Conservation (phyloP, 495 filamentous ascomycete species). For the Saxispiralis lemnorum region DNA sequence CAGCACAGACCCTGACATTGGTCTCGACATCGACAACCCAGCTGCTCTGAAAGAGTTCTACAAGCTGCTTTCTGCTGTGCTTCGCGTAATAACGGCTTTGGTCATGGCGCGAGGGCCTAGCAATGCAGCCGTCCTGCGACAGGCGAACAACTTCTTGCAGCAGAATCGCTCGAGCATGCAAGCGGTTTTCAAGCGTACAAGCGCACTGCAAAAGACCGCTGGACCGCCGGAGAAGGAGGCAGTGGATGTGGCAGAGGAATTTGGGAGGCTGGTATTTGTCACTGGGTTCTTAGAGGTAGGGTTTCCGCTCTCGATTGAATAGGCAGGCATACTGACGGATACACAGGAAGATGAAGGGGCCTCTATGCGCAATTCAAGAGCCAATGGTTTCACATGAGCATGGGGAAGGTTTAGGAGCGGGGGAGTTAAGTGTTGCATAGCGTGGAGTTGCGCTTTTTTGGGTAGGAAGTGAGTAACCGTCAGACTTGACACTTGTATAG, state of each 20-base stretch:
- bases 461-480: too few relatives aligned
- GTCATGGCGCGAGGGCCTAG: slow-evolving; percentile 62
- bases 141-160: slow-evolving; percentile 55
- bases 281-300: slow-evolving; percentile 47
- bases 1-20: slow-evolving; percentile 81
- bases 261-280: slow-evolving; percentile 38
- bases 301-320: neutral
- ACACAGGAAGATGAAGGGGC: slow-evolving; percentile 13
- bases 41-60: slow-evolving; percentile 66
- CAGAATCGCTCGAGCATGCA: slow-evolving; percentile 67
- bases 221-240: slow-evolving; percentile 16
- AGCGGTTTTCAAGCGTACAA: slow-evolving; percentile 70
- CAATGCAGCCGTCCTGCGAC: slow-evolving; percentile 56
- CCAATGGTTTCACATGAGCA: slow-evolving; percentile 10
- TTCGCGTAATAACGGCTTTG: slow-evolving; percentile 62
- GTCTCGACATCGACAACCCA: slow-evolving; percentile 53
- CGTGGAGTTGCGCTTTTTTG: too few relatives aligned
- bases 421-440: too few relatives aligned
- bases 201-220: slow-evolving; percentile 20
- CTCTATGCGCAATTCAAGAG: slow-evolving; percentile 1
- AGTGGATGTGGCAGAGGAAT: slow-evolving; percentile 43
- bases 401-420: neutral
- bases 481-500: too few relatives aligned
- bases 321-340: neutral
- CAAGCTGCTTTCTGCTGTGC: slow-evolving; percentile 57